Conservation (phyloP, 208 protist genomes). For the Hexamita inflata region DNA sequence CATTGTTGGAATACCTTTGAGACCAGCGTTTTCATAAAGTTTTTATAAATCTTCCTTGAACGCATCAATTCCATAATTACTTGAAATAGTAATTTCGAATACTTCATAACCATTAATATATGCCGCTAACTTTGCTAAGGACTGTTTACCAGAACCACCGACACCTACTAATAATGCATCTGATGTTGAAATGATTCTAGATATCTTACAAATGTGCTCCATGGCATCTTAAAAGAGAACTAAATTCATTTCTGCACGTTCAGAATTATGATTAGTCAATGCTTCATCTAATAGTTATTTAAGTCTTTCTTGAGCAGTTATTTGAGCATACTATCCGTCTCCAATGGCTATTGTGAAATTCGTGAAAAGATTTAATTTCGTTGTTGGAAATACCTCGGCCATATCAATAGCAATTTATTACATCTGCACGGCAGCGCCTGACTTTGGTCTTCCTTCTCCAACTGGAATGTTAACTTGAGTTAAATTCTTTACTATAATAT, state of each 20-base stretch:
- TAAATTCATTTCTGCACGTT: slow-evolving; percentile 75
- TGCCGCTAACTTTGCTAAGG: slow-evolving; percentile 74
- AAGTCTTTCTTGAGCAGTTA: slow-evolving; percentile 54
- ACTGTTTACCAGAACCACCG: slow-evolving; percentile 83
- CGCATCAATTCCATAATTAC: slow-evolving; percentile 77
- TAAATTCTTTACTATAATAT: slow-evolving; percentile 47
- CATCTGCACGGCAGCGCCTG: background rate
- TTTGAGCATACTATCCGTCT: slow-evolving; percentile 42
- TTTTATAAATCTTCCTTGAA: slow-evolving; percentile 80
- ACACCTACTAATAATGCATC: slow-evolving; percentile 87
- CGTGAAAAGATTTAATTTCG: slow-evolving; percentile 37
- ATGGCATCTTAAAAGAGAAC: slow-evolving; percentile 90
- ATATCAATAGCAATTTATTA: slow-evolving; percentile 4
- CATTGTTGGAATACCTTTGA: slow-evolving; percentile 69
- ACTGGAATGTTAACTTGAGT: background rate
- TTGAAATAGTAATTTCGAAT: slow-evolving; percentile 85
- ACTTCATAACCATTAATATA: slow-evolving; percentile 86
- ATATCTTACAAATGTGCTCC: slow-evolving; percentile 82
- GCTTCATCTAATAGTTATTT: slow-evolving; percentile 45
- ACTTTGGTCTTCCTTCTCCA: background rate
- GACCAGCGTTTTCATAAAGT: slow-evolving; percentile 77
- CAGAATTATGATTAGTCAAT: slow-evolving; percentile 75
- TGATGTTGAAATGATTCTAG: slow-evolving; percentile 77
- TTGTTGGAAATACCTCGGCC: background rate
- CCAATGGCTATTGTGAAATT: slow-evolving; percentile 46